Evolutionary conservation across 2,329 filamentous ascomycete species (phyloP), one percentile per base, ranked within the genome.

Genomic region (Colletotrichum euphorbiae): DNA sequence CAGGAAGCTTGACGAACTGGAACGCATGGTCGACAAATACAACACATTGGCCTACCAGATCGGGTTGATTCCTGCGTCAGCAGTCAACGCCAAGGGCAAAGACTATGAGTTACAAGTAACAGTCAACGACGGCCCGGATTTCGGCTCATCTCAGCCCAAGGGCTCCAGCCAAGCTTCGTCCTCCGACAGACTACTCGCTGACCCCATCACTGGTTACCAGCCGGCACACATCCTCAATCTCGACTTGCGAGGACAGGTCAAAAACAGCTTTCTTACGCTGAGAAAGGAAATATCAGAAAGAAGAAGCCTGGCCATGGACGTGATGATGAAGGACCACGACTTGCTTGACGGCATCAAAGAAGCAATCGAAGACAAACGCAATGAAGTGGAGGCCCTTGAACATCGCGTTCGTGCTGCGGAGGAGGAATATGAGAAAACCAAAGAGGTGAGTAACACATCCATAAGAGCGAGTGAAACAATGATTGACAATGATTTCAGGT

Each of bases 1-100:
- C 73, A 86, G 86, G 57, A 95, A 92, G 75, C 87, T 99, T 2
- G 95, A 98, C 75, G 94, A 97, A 73, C 86, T 99, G n/a, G 96
- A 99, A 78, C 89, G 91, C 50, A 87, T 92, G 63, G 92, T 98
- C 31, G 93, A 98, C 77, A 89, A 89, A 60, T 99, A 97, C 87
- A 99, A 99, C 80, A 93, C 93, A 5, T 82, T 97, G 33, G 95
- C 93, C 13, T 99, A 99, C 79, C 93, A 98, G 74, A 96, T 96
- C 69, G 94, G 92, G 31, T 84, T 99, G 62, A 97, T 98, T 52
- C 96, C 96, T 0, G 82, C 90, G 0, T 92, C 92, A 1, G 94
- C 95, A 0, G 87, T 88, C 67, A 97, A 98, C 72, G 94, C 96
- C 46, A 93, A 94, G 73, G 94, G 93, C 31, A 83, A 88, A 63